Conservation (phyloP, 2,329 filamentous ascomycete species). For the Pseudogymnoascus sp. region DNA sequence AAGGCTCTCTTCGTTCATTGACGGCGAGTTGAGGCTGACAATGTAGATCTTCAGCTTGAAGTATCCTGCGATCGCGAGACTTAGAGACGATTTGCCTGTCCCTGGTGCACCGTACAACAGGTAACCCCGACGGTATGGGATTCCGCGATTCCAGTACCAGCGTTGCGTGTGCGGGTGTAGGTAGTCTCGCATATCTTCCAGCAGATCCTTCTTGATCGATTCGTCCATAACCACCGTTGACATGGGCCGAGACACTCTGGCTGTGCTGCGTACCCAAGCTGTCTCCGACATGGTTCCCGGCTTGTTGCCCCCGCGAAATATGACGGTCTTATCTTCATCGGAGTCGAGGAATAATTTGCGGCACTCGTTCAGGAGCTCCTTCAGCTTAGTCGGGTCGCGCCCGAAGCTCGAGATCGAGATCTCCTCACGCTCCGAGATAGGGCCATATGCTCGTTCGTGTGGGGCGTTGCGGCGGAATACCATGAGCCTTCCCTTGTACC, state of each 20-base stretch:
- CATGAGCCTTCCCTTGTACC: conserved; percentile 54
- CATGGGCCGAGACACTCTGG: conserved; percentile 53
- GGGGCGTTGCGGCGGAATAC: conserved; percentile 45
- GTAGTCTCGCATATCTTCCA: conserved; percentile 58
- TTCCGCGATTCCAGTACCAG: conserved; percentile 82
- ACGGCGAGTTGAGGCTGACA: conserved; percentile 56
- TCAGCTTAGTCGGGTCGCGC: conserved; percentile 53
- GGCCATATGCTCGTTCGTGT: conserved; percentile 38
- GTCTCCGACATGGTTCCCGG: conserved; percentile 37
- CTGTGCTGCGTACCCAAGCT: conserved; percentile 56
- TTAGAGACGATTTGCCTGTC: conserved; percentile 70
- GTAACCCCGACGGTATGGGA: conserved; percentile 80
- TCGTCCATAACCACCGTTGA: conserved; percentile 61
- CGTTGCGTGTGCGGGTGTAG: conserved; percentile 55
- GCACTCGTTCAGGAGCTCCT: conserved; percentile 56
- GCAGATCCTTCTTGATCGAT: conserved; percentile 51
- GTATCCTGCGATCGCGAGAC: conserved; percentile 62
- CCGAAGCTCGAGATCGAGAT: conserved; percentile 57
- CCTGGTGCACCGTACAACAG: conserved; percentile 75
- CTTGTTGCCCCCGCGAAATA: conserved; percentile 52
- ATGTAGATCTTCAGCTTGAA: conserved; percentile 69
- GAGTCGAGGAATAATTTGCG: conserved; percentile 49
- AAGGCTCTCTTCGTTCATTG: conserved; percentile 60
- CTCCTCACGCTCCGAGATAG: conserved; percentile 50
- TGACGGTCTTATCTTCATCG: conserved; percentile 57